Base-by-base conservation (phyloP, 1,139 yeast genomes). In the Sugiyamaella castrensis region DNA sequence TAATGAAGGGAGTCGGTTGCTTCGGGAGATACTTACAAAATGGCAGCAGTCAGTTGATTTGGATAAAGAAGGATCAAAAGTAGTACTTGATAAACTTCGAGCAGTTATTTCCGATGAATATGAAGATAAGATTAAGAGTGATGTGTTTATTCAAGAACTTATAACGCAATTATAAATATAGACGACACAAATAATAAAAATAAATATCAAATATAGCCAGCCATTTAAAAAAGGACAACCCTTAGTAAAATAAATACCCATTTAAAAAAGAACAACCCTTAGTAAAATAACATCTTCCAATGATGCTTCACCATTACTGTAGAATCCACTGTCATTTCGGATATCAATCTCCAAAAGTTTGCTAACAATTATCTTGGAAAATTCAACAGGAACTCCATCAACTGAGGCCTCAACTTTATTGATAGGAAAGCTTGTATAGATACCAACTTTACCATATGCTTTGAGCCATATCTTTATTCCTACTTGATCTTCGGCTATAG, bases 41-140 rank as follows among this genome's bases (percentile, higher is more conserved):
- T 88, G 96, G 96, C 81, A 73, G 47, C 37, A 63, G 1, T 65
- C 68, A 11, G 79, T 84, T 35, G 77, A 72, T 36, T 69, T 71
- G 33, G 72, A 71, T 3, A 53, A 56, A 5, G 65, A 72, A 29
- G 63, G 66, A 13, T 61, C 72, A 40, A 62, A 70, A 44, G 75
- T 70, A 37, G 74, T 79, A 5, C 63, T 76, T 13, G 58, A 53
- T 7, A 69, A 68, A 47, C 67, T 81, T 45, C 70, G 69, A 51
- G 64, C 61, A 4, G 59, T 79, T 48, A 53, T 59, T 10, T 43
- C 47, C 1, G 42, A 46, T n/a, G 56, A 53, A 29, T 52, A 59
- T 40, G 24, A 46, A n/a, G 44, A 34, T 24, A 46, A 39, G 34
- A 16, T 52, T 13, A 27, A 38, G 28, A 11, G 43, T n/a, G 47